Evolutionary conservation across 768 basidiomycete genomes (phyloP), one percentile per base, ranked within the genome.

Genomic region (Serendipita sp.): DNA sequence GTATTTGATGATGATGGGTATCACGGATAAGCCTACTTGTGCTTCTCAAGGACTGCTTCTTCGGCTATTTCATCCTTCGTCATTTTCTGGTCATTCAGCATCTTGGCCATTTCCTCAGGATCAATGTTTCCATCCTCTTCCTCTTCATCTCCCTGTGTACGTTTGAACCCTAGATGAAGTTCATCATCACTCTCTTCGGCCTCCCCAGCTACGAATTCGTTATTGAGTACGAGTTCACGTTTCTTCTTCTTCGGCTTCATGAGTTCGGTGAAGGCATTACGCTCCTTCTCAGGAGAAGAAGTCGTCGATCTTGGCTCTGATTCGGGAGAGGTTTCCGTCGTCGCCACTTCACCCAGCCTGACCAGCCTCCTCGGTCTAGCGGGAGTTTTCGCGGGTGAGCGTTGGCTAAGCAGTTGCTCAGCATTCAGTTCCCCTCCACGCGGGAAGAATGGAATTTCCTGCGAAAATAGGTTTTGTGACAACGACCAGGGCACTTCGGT

Each of bases 111-210:
- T 35, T 60, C 56, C 37, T 60, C 56, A 11, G 56, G 56, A 60
- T 60, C 56, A 32, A 60, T 60, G 30, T 51, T 51, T 13, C 7
- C 41, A 7, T 32, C 56, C 16, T 60, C 56, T 18, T 28, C 56
- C 28, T 60, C 56, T 16, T 60, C 56, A 32, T 60, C 56, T 28
- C n/a, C 16, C 10, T 38, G 56, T 28, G 30, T 60, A 10, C 37
- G 28, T 35, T 38, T 38, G 37, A 60, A 60, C 3, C 56, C 56
- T 30, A 60, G 16, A 10, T 28, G 28, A 35, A 60, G 56, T 10
- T 60, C 56, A 37, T 60, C 56, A 38, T 60, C 56, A 35, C 56
- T 60, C 37, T 60, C 56, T 34, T 60, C 56, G 34, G 56, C 56
- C 34, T 60, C 56, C 28, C 56, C 56, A n/a, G 24, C 30, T 4